phyloP scores from a whole-genome alignment of 441 rosid genomes.

The Corymbia calophylla region DNA sequence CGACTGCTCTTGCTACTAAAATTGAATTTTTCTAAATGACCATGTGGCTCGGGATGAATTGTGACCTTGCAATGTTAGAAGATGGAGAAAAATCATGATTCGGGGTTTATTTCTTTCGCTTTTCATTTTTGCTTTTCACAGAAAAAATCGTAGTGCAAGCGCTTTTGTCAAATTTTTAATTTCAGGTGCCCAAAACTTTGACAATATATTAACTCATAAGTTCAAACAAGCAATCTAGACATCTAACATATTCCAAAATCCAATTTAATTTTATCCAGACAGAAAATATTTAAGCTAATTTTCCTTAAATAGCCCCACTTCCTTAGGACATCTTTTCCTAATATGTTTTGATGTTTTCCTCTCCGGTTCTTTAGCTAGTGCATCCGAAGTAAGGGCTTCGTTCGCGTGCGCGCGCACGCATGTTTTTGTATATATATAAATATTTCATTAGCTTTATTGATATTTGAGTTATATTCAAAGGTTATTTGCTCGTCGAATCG shows the following conservation, averaged over 20 bases:
- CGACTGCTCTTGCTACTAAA: neutral
- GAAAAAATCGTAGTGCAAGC: rapidly evolving
- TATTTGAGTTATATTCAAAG: neutral
- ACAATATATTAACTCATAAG: rapidly evolving
- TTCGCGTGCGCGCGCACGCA: no score
- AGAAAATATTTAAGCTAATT: neutral
- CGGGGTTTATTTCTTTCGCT: neutral
- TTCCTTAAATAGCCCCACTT: neutral
- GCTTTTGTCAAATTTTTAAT: neutral
- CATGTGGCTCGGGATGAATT: neutral
- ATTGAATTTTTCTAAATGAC: no score
- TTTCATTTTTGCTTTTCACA: neutral
- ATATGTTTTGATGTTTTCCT: neutral
- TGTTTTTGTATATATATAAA: no score
- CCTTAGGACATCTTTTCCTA: neutral
- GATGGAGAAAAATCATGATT: neutral
- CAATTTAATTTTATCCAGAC: neutral
- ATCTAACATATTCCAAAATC: neutral
- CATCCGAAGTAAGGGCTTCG: neutral
- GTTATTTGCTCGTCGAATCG: neutral
- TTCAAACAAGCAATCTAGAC: rapidly evolving
- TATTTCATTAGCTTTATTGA: neutral
- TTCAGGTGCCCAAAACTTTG: rapidly evolving
- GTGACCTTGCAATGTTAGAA: neutral
- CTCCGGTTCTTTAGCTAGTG: neutral